Conservation (phyloP, 305 asterid genomes). For the Petunia hybrid region DNA sequence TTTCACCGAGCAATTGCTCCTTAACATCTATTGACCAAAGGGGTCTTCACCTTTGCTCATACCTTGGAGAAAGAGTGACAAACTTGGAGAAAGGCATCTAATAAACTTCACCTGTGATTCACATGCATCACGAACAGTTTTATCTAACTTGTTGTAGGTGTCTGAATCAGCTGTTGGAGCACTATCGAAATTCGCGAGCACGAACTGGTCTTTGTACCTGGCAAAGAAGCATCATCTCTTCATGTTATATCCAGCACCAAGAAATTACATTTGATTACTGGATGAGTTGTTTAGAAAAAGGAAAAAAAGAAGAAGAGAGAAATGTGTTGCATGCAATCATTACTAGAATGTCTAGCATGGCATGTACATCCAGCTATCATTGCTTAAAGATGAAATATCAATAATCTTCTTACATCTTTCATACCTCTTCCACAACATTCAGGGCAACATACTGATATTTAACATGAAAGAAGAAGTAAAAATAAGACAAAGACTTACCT, state of each 20-base stretch:
- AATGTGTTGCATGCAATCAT: background rate
- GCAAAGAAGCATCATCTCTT: conserved; percentile 30
- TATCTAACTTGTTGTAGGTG: conserved; percentile 65
- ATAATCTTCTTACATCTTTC: background rate
- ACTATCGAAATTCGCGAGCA: conserved; percentile 80
- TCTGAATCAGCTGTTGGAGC: conserved; percentile 97
- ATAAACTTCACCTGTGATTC: conserved; percentile 69
- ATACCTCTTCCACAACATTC: background rate
- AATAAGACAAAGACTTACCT: conserved; percentile 52
- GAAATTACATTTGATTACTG: conserved; percentile 1
- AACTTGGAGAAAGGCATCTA: background rate
- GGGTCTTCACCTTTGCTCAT: background rate
- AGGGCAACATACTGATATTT: conserved; percentile 25
- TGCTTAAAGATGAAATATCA: background rate
- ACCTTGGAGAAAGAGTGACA: no score
- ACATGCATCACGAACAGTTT: conserved; percentile 66
- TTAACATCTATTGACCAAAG: background rate
- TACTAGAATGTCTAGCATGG: background rate
- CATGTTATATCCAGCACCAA: conserved; percentile 18
- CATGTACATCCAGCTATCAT: background rate
- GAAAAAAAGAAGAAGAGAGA: background rate
- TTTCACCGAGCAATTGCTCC: conserved; percentile 14
- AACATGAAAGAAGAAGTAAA: conserved; percentile 29
- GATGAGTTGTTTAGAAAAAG: background rate
- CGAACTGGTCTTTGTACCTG: conserved; percentile 83